A percentile compares a stretch with the other conserved stretches of the same genome.
Evolutionary conservation across 805 yeast species (phyloP).

Genomic region (Ogataea dorogensis): DNA sequence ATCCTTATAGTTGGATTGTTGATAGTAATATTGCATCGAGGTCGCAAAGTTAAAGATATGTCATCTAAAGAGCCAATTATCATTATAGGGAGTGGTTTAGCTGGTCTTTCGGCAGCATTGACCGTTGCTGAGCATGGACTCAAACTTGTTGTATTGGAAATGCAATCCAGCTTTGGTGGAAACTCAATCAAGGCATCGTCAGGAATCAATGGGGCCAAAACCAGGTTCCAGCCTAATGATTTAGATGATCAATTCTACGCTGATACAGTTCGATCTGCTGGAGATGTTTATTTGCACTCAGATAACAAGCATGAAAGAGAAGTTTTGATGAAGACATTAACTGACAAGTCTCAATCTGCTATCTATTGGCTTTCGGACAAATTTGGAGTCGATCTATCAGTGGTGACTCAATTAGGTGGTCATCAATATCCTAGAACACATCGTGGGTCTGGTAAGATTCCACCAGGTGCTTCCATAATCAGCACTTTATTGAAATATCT

Average conservation of each 20-base stretch:
- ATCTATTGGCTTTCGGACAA: conserved; percentile 67
- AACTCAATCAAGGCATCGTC: conserved; percentile 67
- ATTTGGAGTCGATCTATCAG: conserved; percentile 59
- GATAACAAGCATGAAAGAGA: conserved; percentile 43
- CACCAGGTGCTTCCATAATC: conserved; percentile 67
- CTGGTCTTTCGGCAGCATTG: conserved; percentile 44
- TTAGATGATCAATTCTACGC: conserved; percentile 54
- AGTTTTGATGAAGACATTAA: conserved; percentile 55
- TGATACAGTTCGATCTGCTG: conserved; percentile 68
- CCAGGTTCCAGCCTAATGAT: conserved; percentile 62
- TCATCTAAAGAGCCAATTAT: conserved; percentile 34
- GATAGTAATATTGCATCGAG: background rate
- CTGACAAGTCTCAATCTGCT: conserved; percentile 62
- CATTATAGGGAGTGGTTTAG: conserved; percentile 56
- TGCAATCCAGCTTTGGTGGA: conserved; percentile 60
- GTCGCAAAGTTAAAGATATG: background rate
- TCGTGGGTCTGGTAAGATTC: conserved; percentile 64
- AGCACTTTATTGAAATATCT: conserved; percentile 50
- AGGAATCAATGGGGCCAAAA: conserved; percentile 71
- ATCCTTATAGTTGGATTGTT: background rate
- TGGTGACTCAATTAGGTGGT: conserved; percentile 79
- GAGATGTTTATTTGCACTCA: conserved; percentile 38
- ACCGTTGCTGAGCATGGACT: conserved; percentile 37
- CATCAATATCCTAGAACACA: conserved; percentile 81
- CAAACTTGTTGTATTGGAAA: conserved; percentile 53